Evolutionary conservation across 2,329 filamentous ascomycete genomes (phyloP), one percentile per base, ranked within the genome.

Genomic region (Clonostachys sp.): DNA sequence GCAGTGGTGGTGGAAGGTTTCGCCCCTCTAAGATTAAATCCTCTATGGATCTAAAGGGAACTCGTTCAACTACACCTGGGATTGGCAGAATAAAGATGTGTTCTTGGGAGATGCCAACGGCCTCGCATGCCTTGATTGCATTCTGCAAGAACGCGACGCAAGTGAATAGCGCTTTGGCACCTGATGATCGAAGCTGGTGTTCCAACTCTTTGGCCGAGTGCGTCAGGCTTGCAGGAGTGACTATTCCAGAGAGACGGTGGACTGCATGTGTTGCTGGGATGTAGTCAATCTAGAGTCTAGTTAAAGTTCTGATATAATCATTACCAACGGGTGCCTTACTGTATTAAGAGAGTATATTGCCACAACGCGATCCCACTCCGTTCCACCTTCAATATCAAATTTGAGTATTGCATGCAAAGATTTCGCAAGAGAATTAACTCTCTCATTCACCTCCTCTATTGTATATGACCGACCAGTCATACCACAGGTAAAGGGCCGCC

Each of bases 311-410:
- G 42, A 44, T 30, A 16, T 18, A 34, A 16, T 12, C n/a, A 17
- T 9, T 5, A 33, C 5, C 16, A 14, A n/a, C 16, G 20, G 20
- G 12, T 30, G 41, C 24, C 77, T 51, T 65, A 89, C 86, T 33
- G 88, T 89, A 61, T 95, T 95, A 50, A 91, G 66, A n/a, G 85
- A 84, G 67, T 89, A 95, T 30, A 91, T 71, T 5, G 75, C 85
- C 43, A 89, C 72, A 20, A 91, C 86, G 63, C 91, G 90, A 58
- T 94, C 88, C 85, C 86, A 94, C 61, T 91, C 87, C 0, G 81
- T 80, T 12, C 86, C 88, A 48, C 81, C 64, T 54, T 88, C 84
- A 8, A 86, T 81, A 42, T 76, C 65, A 52, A 88, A 81, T 61
- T 87, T 83, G 39, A 79, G 77, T 34, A 95, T 68, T 17, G 80